Percentiles rank a stretch among this genome's conserved stretches.
These are phyloP conservation scores for Sinapis alba DNA, from an alignment of 441 rosid species.

Conservation along the genomic window DNA sequence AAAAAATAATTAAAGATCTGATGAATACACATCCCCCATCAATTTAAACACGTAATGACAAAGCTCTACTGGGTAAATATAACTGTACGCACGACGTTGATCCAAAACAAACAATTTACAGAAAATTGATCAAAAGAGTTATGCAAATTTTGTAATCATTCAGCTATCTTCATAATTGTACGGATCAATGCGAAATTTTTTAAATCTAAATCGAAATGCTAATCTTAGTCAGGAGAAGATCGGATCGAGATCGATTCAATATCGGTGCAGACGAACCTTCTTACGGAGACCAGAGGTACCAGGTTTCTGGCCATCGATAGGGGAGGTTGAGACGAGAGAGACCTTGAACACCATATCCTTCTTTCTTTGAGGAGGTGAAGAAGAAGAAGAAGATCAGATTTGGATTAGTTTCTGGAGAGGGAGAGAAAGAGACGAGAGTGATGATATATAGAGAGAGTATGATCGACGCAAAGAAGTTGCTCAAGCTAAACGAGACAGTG, in stretches of 20 bases:
- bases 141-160: neutral
- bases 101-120: neutral
- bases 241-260: slow-evolving; percentile 6
- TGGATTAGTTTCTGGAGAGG: neutral
- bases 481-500: slow-evolving; percentile 25
- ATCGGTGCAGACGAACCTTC: slow-evolving; percentile 53
- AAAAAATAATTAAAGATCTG: neutral
- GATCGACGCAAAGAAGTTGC: slow-evolving; percentile 22
- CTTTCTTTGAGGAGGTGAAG: neutral
- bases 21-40: neutral
- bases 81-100: neutral
- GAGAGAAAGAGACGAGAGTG: neutral
- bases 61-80: neutral
- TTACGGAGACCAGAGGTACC: slow-evolving; percentile 97
- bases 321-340: slow-evolving; percentile 53
- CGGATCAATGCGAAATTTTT: slow-evolving; percentile 22
- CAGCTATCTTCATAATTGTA: neutral
- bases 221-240: neutral
- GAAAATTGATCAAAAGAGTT: neutral
- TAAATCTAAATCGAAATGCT: neutral
- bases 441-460: slow-evolving; percentile 9
- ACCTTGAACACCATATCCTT: slow-evolving; percentile 59
- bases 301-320: slow-evolving; percentile 87
- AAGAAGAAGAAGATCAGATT: neutral
- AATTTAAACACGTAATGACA: neutral